phyloP scores from a whole-genome alignment of 2,329 filamentous ascomycete species.

The Colletotrichum euphorbiae region DNA sequence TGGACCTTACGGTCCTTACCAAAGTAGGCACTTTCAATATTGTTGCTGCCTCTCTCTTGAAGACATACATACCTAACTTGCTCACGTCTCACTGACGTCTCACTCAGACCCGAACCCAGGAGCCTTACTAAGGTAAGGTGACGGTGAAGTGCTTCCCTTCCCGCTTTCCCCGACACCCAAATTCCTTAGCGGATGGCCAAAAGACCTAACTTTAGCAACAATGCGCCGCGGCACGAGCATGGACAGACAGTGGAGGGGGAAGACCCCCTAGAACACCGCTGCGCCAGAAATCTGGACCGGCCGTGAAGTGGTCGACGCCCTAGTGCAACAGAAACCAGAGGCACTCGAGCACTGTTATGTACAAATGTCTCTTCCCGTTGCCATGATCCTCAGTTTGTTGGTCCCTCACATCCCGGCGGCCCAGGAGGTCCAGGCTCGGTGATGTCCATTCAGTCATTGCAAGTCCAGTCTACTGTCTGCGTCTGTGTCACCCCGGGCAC shows the following conservation, averaged over 20 bases:
- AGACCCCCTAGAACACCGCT: constrained; percentile 30
- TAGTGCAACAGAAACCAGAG: constrained; percentile 17
- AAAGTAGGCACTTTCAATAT: not conserved
- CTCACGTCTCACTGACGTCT: constrained; percentile 5
- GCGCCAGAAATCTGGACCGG: constrained; percentile 25
- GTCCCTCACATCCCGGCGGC: not conserved
- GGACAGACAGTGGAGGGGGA: not conserved
- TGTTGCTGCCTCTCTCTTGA: not conserved
- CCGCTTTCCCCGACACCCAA: constrained; percentile 16
- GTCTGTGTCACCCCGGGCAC: too few relatives aligned
- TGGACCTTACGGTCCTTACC: too few relatives aligned
- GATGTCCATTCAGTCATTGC: not conserved
- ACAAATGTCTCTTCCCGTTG: constrained; percentile 6
- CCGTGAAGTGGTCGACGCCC: constrained; percentile 24
- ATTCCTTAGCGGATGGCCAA: constrained; percentile 19
- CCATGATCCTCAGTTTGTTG: constrained; percentile 11
- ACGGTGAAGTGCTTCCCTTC: not conserved
- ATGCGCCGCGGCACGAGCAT: constrained; percentile 21
- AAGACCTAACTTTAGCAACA: constrained; percentile 39
- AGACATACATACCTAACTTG: not conserved
- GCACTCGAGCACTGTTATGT: constrained; percentile 14
- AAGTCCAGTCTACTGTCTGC: not conserved
- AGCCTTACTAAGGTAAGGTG: not conserved
- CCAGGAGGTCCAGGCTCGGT: not conserved
- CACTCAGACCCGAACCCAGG: not conserved